phyloP scores from a whole-genome alignment of 257 asterid species.

The Gynochthodes officinalis region DNA sequence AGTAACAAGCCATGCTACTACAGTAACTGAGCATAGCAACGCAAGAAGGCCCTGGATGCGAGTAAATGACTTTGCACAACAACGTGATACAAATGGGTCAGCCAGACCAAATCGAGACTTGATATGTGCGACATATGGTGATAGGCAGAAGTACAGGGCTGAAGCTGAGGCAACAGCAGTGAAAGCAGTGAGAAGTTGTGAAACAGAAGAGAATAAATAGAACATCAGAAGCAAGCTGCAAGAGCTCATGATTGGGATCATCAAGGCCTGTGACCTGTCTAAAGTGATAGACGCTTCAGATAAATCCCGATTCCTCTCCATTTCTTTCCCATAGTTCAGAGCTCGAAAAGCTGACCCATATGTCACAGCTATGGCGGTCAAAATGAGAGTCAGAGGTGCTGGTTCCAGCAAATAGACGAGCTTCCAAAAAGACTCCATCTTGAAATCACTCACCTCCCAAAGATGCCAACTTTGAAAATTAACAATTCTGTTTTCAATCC shows the following conservation, averaged over 20 bases:
- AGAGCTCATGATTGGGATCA: constrained; percentile 96
- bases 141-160: constrained; percentile 77
- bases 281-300: constrained; percentile 87
- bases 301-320: constrained; percentile 85
- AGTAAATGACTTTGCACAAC: constrained; percentile 80
- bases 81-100: constrained; percentile 76
- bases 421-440: constrained; percentile 77
- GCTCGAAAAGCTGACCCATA: constrained; percentile 90
- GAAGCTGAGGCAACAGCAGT: constrained; percentile 88
- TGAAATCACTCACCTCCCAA: constrained; percentile 11
- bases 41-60: constrained; percentile 58
- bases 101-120: constrained; percentile 63
- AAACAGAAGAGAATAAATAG: constrained; percentile 87
- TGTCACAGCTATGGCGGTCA: constrained; percentile 77
- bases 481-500: constrained; percentile 1
- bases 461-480: neutral
- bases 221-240: constrained; percentile 95
- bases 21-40: constrained; percentile 47
- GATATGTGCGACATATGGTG: constrained; percentile 57
- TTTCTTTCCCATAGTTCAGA: constrained; percentile 78
- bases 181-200: constrained; percentile 86
- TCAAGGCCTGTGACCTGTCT: constrained; percentile 88
- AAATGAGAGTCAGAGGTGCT: constrained; percentile 64
- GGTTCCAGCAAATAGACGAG: constrained; percentile 79
- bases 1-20: constrained; percentile 74